Evolutionary conservation across 2,329 filamentous ascomycete species (phyloP), one percentile per base, ranked within the genome.

Genomic region (Alternaria arborescens): DNA sequence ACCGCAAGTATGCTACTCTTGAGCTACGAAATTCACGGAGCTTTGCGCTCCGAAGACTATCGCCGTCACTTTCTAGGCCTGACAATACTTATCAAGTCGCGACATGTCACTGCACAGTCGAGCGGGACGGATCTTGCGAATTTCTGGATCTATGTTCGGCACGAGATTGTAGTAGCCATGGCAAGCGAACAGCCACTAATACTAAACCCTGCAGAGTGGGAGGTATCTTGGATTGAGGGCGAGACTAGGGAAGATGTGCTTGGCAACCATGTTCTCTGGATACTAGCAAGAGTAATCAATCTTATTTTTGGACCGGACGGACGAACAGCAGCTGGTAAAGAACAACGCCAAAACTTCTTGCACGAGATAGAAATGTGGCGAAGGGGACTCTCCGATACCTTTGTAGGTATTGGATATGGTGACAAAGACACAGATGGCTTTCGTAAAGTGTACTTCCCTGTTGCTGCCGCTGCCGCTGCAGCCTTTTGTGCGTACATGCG

Each of bases 71-170:
- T 77, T 32, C 66, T 75, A 10, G 75, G 74, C 7, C 64, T 75
- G 5, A 67, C 67, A 8, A 69, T 71, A 58, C 61, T 78, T 46
- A 70, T 77, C 51, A 77, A 74, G 51, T 62, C 67, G 6, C 68
- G 71, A 12, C 60, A 62, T 14, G 72, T 76, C 20, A 72, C 62
- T 22, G 75, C 74, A 12, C 68, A 70, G 20, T 73, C 71, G 10
- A 63, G 50, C 1, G 74, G 74, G 1, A 71, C 70, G 10, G 71
- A 76, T 47, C 62, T 66, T 14, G 76, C 75, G 7, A 77, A 75
- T 18, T 78, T 78, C 57, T 78, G 75, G 75, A 72, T 78, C 26
- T 77, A 77, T 47, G 61, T 72, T 8, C 56, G 74, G 11, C 75
- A 77, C 51, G 74, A 77, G 52, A 74, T 78, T 43, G 69, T 67